phyloP scores from a whole-genome alignment of 2,329 filamentous ascomycete genomes.

The Albophoma yamanashiensis region DNA sequence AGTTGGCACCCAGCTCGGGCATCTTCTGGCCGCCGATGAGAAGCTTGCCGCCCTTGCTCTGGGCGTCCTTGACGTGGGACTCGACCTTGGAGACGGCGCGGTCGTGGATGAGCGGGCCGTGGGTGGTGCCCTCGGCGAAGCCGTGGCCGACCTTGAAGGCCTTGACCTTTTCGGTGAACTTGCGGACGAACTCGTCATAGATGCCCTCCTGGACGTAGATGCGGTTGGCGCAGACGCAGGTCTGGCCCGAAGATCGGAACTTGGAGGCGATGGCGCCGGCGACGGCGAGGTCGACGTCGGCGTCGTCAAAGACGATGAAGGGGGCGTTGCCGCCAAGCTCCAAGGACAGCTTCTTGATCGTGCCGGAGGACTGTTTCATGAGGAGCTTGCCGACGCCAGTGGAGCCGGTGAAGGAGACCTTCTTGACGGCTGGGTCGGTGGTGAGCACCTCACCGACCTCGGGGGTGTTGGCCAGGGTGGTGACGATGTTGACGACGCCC shows the following conservation, averaged over 20 bases:
- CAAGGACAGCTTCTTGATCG: constrained; percentile 74
- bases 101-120: constrained; percentile 77
- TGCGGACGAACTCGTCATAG: constrained; percentile 62
- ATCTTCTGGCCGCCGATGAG: constrained; percentile 65
- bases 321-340: constrained; percentile 93
- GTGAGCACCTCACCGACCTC: constrained; percentile 70
- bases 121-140: constrained; percentile 59
- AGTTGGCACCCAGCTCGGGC: constrained; percentile 69
- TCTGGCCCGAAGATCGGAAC: constrained; percentile 91
- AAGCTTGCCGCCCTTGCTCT: constrained; percentile 65
- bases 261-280: constrained; percentile 76
- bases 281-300: constrained; percentile 78
- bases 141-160: constrained; percentile 67
- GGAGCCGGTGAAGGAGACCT: constrained; percentile 89
- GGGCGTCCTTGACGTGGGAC: constrained; percentile 68
- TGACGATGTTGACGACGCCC: constrained; percentile 85
- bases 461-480: constrained; percentile 66
- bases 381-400: constrained; percentile 60
- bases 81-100: constrained; percentile 73
- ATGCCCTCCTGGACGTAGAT: constrained; percentile 70
- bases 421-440: constrained; percentile 61
- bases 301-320: constrained; percentile 95
- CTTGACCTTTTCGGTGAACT: constrained; percentile 62
- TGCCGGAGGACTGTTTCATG: constrained; percentile 80
- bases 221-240: constrained; percentile 83